Conservation (phyloP, 2,329 filamentous ascomycete species). For the Colletotrichum neosansevieriae region DNA sequence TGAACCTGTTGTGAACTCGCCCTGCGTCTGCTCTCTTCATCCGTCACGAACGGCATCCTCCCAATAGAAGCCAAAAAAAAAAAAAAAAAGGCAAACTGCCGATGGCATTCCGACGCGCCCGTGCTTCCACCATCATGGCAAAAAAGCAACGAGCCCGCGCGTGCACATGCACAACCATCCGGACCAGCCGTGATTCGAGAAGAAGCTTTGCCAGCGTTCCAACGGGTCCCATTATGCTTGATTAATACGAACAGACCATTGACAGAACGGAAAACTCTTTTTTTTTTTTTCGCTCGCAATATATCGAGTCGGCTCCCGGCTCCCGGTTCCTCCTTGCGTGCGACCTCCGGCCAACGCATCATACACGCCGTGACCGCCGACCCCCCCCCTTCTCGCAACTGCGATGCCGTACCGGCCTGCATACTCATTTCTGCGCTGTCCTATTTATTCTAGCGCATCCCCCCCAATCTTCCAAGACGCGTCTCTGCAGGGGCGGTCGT, state of each 20-base stretch:
- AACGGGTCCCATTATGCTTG: slow-evolving; percentile 29
- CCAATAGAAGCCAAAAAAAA: background rate
- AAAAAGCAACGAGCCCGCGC: slow-evolving; percentile 15
- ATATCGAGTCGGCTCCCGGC: slow-evolving; percentile 33
- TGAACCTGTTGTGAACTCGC: background rate
- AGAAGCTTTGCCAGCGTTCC: slow-evolving; percentile 29
- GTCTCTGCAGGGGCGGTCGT: slow-evolving; percentile 33
- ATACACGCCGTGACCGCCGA: slow-evolving; percentile 1
- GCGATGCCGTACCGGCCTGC: slow-evolving; percentile 22
- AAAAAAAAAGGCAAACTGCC: slow-evolving; percentile 24
- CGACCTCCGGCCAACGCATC: slow-evolving; percentile 15
- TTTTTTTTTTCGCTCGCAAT: too few species aligned
- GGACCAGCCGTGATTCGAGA: slow-evolving; percentile 14
- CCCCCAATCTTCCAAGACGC: slow-evolving; percentile 25
- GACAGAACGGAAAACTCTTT: background rate
- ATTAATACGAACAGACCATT: slow-evolving; percentile 30
- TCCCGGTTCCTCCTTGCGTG: slow-evolving; percentile 33
- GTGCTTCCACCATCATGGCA: slow-evolving; percentile 8
- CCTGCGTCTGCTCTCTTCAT: slow-evolving; percentile 25
- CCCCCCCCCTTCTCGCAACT: slow-evolving; percentile 21
- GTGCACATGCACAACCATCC: slow-evolving; percentile 12
- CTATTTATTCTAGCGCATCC: slow-evolving; percentile 13
- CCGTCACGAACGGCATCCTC: slow-evolving; percentile 6
- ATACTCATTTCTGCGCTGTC: slow-evolving; percentile 1
- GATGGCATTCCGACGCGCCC: slow-evolving; percentile 1